Conservation (phyloP, 345 rosid species). For the Populus tremula region DNA sequence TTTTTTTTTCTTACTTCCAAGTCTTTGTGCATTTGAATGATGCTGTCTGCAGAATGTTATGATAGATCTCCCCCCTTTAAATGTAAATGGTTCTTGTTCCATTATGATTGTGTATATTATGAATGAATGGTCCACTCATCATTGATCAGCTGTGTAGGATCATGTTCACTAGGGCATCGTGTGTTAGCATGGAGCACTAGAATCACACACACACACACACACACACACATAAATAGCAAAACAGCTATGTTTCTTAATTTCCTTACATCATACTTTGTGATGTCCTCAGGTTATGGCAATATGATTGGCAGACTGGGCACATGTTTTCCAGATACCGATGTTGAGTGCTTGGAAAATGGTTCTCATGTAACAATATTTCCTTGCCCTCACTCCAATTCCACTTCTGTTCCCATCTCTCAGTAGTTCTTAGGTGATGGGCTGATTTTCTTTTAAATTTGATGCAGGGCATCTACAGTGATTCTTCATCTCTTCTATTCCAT, state of each 20-base stretch:
- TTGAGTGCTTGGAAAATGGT: slow-evolving; percentile 34
- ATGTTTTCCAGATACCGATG: slow-evolving; percentile 30
- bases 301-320: slow-evolving; percentile 38
- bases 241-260: slow-evolving; percentile 12
- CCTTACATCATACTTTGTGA: slow-evolving; percentile 5
- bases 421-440: slow-evolving; percentile 7
- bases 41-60: no score
- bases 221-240: not conserved
- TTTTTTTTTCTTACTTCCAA: no score
- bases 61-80: no score
- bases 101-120: no score
- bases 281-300: slow-evolving; percentile 38
- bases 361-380: slow-evolving; percentile 42
- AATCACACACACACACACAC: not conserved
- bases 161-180: slow-evolving; percentile 9
- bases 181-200: slow-evolving; percentile 3
- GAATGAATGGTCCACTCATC: not conserved
- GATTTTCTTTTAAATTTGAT: slow-evolving; percentile 9
- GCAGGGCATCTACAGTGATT: slow-evolving; percentile 38
- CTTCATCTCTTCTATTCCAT: slow-evolving; percentile 32
- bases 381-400: slow-evolving; percentile 12
- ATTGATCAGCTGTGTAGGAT: not conserved
- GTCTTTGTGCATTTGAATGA: no score
- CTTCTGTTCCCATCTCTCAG: slow-evolving; percentile 10
- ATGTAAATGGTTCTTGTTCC: no score